Percentiles rank a stretch among this genome's conserved stretches.
Conservation (phyloP, 2,329 filamentous ascomycete genomes). For the Monilinia fructigena region DNA sequence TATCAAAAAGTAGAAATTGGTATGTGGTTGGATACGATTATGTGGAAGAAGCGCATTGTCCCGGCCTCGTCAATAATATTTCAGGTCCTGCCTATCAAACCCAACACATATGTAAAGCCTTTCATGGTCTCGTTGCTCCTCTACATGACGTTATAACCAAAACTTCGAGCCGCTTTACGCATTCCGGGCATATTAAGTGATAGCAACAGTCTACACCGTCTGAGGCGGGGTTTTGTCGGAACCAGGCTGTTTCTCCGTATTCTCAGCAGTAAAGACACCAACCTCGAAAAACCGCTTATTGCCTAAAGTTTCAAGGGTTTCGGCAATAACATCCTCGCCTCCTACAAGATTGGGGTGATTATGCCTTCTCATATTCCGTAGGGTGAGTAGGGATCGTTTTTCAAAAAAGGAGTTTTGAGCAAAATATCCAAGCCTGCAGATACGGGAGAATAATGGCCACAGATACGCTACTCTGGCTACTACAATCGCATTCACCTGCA, state of each 20-base stretch:
- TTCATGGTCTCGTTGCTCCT: background rate
- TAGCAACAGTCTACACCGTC: background rate
- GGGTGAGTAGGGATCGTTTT: too few relatives aligned
- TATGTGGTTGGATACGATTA: background rate
- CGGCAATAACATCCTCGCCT: background rate
- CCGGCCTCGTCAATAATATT: background rate
- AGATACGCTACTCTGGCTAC: background rate
- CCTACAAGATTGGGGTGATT: background rate
- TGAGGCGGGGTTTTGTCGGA: too few relatives aligned
- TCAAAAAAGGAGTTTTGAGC: background rate
- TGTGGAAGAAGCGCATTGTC: background rate
- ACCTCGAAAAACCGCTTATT: background rate
- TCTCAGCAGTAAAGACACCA: background rate
- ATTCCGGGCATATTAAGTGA: background rate
- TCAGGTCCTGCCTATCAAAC: background rate
- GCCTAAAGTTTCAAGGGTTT: background rate
- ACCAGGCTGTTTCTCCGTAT: too few relatives aligned
- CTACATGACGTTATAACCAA: background rate
- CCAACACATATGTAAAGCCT: background rate
- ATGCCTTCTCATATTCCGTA: too few relatives aligned
- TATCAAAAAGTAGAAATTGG: conserved; percentile 29
- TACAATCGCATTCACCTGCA: background rate
- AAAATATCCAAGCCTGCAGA: background rate
- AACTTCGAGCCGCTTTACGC: background rate
- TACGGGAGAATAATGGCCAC: background rate